Percentiles rank a stretch among this genome's conserved stretches.
Evolutionary conservation across 495 filamentous ascomycete genomes (phyloP).

Genomic region (Thermochaetoides thermophila): DNA sequence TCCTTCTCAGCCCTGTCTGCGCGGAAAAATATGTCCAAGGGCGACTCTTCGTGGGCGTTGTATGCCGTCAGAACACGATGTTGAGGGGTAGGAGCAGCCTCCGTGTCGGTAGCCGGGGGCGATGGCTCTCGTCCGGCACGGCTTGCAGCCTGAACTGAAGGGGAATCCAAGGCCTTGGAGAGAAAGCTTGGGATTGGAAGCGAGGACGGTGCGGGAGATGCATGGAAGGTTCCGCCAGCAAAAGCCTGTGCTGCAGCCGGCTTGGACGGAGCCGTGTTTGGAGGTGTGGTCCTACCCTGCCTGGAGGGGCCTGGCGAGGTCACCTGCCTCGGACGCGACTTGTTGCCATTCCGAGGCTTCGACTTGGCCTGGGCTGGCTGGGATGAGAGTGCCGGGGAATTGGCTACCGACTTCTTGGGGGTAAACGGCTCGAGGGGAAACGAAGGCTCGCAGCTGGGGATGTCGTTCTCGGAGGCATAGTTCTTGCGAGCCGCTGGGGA

Average conservation of each 20-base stretch:
- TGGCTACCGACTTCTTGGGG: constrained; percentile 18
- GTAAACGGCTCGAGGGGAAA: constrained; percentile 22
- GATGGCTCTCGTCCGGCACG: constrained; percentile 21
- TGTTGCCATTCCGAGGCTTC: constrained; percentile 21
- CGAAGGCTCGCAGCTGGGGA: constrained; percentile 14
- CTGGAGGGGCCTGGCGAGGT: constrained; percentile 22
- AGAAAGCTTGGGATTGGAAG: constrained; percentile 88
- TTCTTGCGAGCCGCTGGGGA: constrained; percentile 23
- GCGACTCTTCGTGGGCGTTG: constrained; percentile 45
- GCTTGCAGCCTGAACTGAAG: constrained; percentile 19
- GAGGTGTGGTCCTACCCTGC: constrained; percentile 27
- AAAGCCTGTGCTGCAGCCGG: constrained; percentile 46
- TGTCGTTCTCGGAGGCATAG: constrained; percentile 36
- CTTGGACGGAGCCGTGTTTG: constrained; percentile 18
- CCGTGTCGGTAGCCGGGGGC: constrained; percentile 26
- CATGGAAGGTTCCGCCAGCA: constrained; percentile 89
- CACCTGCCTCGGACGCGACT: constrained; percentile 16
- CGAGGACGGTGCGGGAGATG: constrained; percentile 83
- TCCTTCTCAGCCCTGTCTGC: constrained; percentile 68
- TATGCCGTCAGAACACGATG: constrained; percentile 9
- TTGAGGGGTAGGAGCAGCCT: constrained; percentile 27
- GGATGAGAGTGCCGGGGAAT: constrained; percentile 12
- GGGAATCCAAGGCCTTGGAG: constrained; percentile 59
- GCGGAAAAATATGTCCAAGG: constrained; percentile 77
- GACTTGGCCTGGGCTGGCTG: constrained; percentile 12